A percentile compares a stretch with the other conserved stretches of the same genome.
phyloP scores from a whole-genome alignment of 2,329 filamentous ascomycete genomes.

The Fusarium illudens region DNA sequence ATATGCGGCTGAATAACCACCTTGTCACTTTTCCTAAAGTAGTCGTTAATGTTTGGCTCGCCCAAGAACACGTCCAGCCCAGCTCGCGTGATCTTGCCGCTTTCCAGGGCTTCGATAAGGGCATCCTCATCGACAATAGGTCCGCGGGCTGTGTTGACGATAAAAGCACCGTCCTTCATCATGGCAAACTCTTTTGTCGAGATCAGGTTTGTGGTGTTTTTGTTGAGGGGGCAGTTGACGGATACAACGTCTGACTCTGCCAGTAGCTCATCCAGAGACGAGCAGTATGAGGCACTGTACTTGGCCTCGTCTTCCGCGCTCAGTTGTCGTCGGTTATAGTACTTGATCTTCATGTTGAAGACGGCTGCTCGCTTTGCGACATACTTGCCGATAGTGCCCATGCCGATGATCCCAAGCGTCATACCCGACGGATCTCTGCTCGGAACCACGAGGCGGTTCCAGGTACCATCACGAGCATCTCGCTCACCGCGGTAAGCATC shows the following conservation, averaged over 20 bases:
- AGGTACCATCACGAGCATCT: slow-evolving; percentile 48
- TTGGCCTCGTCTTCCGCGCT: slow-evolving; percentile 46
- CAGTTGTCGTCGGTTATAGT: slow-evolving; percentile 53
- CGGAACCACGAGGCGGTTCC: slow-evolving; percentile 48
- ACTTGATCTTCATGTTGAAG: slow-evolving; percentile 56
- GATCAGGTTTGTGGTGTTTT: slow-evolving; percentile 52
- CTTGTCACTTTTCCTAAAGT: slow-evolving; percentile 52
- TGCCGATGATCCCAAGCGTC: slow-evolving; percentile 58
- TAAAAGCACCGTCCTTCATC: slow-evolving; percentile 57
- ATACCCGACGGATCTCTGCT: slow-evolving; percentile 54
- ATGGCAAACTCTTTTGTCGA: slow-evolving; percentile 49
- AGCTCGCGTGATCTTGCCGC: slow-evolving; percentile 55
- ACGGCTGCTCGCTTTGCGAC: slow-evolving; percentile 50
- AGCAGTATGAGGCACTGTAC: slow-evolving; percentile 49
- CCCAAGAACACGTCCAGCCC: slow-evolving; percentile 59
- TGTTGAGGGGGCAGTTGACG: slow-evolving; percentile 52
- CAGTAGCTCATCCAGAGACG: slow-evolving; percentile 51
- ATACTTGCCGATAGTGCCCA: slow-evolving; percentile 58
- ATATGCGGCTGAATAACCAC: slow-evolving; percentile 56
- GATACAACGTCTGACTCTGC: slow-evolving; percentile 52
- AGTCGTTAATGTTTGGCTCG: slow-evolving; percentile 54
- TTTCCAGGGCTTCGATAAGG: slow-evolving; percentile 56
- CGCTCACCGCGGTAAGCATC: slow-evolving; percentile 54
- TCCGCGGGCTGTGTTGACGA: slow-evolving; percentile 63
- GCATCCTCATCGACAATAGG: slow-evolving; percentile 59